phyloP scores from a whole-genome alignment of 768 basidiomycete species.

The Psilocybe azurescens region DNA sequence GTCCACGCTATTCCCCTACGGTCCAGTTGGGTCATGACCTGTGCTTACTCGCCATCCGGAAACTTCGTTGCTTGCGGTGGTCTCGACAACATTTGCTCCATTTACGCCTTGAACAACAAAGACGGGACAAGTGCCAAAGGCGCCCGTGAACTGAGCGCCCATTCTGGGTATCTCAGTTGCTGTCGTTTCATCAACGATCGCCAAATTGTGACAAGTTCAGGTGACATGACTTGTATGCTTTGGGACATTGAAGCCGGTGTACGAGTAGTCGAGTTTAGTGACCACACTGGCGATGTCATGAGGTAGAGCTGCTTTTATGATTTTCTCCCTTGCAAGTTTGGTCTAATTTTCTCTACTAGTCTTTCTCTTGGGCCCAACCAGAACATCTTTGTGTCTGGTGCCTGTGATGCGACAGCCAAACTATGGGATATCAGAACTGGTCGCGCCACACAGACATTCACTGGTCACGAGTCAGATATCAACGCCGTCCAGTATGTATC shows the following conservation, averaged over 20 bases:
- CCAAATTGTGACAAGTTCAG: slow-evolving; percentile 97
- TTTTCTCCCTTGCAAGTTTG: slow-evolving; percentile 20
- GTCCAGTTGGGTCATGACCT: slow-evolving; percentile 99
- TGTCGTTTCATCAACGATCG: slow-evolving; percentile 99
- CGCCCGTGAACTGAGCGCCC: slow-evolving; percentile 93
- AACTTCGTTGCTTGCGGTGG: slow-evolving; percentile 99
- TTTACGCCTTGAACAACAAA: slow-evolving; percentile 92
- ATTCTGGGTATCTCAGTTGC: slow-evolving; percentile 97
- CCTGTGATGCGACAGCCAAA: slow-evolving; percentile 98
- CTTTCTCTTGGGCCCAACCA: slow-evolving; percentile 93
- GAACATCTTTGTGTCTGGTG: slow-evolving; percentile 97
- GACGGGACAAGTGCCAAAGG: slow-evolving; percentile 83
- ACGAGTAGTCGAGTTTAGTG: slow-evolving; percentile 97
- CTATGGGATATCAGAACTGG: slow-evolving; percentile 99
- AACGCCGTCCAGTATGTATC: slow-evolving; percentile 93
- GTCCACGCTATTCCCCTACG: slow-evolving; percentile 98
- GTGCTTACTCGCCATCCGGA: slow-evolving; percentile 96
- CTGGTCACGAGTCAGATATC: slow-evolving; percentile 98
- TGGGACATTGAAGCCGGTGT: slow-evolving; percentile 99
- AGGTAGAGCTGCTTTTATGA: slow-evolving; percentile 60
- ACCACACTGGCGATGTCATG: slow-evolving; percentile 99
- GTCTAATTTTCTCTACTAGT: slow-evolving; percentile 45
- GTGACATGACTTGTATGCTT: slow-evolving; percentile 99
- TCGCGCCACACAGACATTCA: slow-evolving; percentile 97
- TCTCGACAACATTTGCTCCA: slow-evolving; percentile 98